Percentiles rank a stretch among this genome's conserved stretches.
Conservation (phyloP, 2,329 filamentous ascomycete species). For the Ascochyta fabae region DNA sequence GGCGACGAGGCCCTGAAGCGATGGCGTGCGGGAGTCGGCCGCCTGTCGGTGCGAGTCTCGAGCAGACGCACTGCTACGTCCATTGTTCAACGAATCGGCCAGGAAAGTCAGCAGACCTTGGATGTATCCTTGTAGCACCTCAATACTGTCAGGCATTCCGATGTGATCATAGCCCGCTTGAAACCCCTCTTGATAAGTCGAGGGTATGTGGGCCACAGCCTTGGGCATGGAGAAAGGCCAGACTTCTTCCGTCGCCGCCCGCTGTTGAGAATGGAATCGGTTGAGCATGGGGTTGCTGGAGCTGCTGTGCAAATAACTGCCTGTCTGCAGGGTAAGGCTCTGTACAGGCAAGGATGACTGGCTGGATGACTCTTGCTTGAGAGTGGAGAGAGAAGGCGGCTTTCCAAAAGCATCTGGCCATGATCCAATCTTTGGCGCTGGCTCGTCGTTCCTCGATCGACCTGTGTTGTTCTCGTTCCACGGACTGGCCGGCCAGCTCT, state of each 20-base stretch:
- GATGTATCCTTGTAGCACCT: conserved; percentile 44
- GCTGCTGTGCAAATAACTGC: conserved; percentile 13
- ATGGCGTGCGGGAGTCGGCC: conserved; percentile 27
- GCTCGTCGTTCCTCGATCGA: conserved; percentile 29
- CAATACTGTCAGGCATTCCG: conserved; percentile 39
- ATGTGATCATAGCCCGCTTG: conserved; percentile 47
- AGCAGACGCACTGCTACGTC: conserved; percentile 16
- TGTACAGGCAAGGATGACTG: conserved; percentile 10
- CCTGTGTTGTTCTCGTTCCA: conserved; percentile 42
- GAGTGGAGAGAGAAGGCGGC: conserved; percentile 26
- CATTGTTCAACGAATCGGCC: conserved; percentile 34
- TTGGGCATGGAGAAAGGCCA: conserved; percentile 32
- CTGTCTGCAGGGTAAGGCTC: conserved; percentile 15
- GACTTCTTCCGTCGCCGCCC: conserved; percentile 27
- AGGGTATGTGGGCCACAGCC: conserved; percentile 30
- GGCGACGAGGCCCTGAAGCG: conserved; percentile 36
- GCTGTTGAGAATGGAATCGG: conserved; percentile 25
- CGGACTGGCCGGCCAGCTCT: conserved; percentile 44
- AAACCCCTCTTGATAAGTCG: conserved; percentile 49
- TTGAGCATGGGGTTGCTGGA: conserved; percentile 19
- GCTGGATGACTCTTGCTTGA: conserved; percentile 18
- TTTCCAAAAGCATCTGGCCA: conserved; percentile 44
- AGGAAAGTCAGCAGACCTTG: conserved; percentile 43
- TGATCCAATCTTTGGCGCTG: conserved; percentile 34
- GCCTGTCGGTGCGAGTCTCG: conserved; percentile 17